Evolutionary conservation across 345 rosid species (phyloP).

Genomic region (Eucalyptus leucophloia): DNA sequence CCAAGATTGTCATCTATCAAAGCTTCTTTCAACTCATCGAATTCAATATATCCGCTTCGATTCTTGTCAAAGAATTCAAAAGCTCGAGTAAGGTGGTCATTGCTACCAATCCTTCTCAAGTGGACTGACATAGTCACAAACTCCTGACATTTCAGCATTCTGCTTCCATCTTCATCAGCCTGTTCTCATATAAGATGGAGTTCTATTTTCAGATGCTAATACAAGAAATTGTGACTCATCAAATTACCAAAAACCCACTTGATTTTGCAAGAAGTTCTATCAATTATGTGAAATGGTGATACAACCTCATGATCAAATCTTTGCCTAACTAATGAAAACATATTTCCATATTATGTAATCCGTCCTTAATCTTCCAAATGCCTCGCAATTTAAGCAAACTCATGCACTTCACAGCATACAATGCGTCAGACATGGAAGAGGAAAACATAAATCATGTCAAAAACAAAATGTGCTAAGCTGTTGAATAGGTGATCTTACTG

Average conservation of each 20-base stretch:
- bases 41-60: slow-evolving; percentile 54
- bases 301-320: neutral
- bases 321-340: neutral
- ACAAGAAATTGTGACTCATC: neutral
- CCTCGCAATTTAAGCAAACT: neutral
- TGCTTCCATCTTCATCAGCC: slow-evolving; percentile 77
- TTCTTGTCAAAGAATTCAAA: too few relatives aligned
- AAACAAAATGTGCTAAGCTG: neutral
- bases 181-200: neutral
- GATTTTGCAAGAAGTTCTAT: neutral
- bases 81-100: slow-evolving; percentile 57
- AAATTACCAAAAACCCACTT: neutral
- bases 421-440: neutral
- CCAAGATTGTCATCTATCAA: slow-evolving; percentile 28
- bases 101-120: slow-evolving; percentile 45
- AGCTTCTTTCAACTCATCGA: slow-evolving; percentile 62
- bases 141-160: slow-evolving; percentile 58
- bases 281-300: neutral
- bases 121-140: slow-evolving; percentile 71
- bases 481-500: slow-evolving; percentile 19
- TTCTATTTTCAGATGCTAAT: neutral
- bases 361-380: neutral
- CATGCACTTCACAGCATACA: neutral
- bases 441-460: neutral
- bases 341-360: neutral